Evolutionary conservation across 2,329 filamentous ascomycete species (phyloP), one percentile per base, ranked within the genome.

Genomic region (Lomentospora prolificans): DNA sequence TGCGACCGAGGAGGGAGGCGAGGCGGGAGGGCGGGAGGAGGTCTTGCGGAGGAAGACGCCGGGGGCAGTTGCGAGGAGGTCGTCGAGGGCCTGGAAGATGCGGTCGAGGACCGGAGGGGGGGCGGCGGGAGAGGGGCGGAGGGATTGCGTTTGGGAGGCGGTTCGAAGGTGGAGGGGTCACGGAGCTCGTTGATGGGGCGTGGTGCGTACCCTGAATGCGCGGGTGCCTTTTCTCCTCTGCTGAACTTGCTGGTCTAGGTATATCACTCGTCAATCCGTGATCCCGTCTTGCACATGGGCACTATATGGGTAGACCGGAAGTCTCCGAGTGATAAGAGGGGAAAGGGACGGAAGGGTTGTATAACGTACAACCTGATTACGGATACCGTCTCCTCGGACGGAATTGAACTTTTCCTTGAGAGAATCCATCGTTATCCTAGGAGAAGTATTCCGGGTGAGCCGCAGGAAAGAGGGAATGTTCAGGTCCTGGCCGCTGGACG

Each of bases 151-250:
- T 82, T 91, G 0, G 90, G 90, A 25, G 90, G 90, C 24, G 90
- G 89, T 2, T 81, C 89, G 66, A 95, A 96, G 14, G 82, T 80
- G 1, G 81, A 69, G 1, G 89, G 90, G 65, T 96, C 90, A 66
- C 82, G 84, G 28, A 96, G 77, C 3, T 81, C 76, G 7, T 82
- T 76, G 46, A 95, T 72, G 1, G 90, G 90, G 14, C 77, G 75
- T 30, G 79, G 70, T 48, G 71, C 67, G 60, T 75, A 73, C 8
- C 36, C 24, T 41, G 46, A 12, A 56, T 68, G 62, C 22, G 62
- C 58, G 19, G 58, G 51, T 10, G 61, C 60, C 14, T 67, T 62
- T 27, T 62, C 57, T 4, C 30, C 30, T 33, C 48, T 22, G 25
- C 14, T 4, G 48, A 51, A 14, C 25, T 19, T 51, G 3, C 48